Evolutionary conservation across 495 filamentous ascomycete species (phyloP).

Genomic region (Glutinoglossum americanum): DNA sequence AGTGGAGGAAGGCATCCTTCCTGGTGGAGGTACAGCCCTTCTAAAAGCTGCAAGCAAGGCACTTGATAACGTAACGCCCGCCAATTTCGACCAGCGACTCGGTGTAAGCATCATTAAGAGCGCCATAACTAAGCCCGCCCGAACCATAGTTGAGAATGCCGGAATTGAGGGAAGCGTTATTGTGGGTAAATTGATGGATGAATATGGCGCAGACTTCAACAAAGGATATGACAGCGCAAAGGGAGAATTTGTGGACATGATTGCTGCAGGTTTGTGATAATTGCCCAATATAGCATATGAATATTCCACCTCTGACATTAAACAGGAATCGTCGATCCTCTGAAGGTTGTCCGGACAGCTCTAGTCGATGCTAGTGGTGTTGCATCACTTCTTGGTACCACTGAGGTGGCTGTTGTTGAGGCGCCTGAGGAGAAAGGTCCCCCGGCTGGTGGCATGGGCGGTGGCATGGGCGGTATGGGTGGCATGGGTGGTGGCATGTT

Average conservation of each 20-base stretch:
- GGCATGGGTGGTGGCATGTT: conserved; percentile 41
- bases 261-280: conserved; percentile 34
- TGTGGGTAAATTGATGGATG: conserved; percentile 94
- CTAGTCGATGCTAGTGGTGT: conserved; percentile 90
- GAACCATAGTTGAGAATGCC: conserved; percentile 94
- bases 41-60: conserved; percentile 91
- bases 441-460: conserved; percentile 22
- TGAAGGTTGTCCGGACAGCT: conserved; percentile 96
- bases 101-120: conserved; percentile 94
- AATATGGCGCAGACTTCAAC: conserved; percentile 86
- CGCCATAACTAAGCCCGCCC: conserved; percentile 84
- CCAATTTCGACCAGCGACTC: conserved; percentile 98
- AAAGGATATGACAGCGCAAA: conserved; percentile 89
- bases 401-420: conserved; percentile 92
- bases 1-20: conserved; percentile 96
- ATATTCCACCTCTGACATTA: neutral
- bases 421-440: conserved; percentile 76
- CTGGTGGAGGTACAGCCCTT: conserved; percentile 92
- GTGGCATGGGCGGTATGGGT: conserved; percentile 31
- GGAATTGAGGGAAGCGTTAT: conserved; percentile 89
- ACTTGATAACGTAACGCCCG: conserved; percentile 54
- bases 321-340: conserved; percentile 73
- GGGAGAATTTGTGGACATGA: conserved; percentile 98
- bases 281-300: neutral
- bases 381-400: conserved; percentile 89